Base-by-base conservation (phyloP, 805 yeast genomes). In the Cyberlindnera americana region DNA sequence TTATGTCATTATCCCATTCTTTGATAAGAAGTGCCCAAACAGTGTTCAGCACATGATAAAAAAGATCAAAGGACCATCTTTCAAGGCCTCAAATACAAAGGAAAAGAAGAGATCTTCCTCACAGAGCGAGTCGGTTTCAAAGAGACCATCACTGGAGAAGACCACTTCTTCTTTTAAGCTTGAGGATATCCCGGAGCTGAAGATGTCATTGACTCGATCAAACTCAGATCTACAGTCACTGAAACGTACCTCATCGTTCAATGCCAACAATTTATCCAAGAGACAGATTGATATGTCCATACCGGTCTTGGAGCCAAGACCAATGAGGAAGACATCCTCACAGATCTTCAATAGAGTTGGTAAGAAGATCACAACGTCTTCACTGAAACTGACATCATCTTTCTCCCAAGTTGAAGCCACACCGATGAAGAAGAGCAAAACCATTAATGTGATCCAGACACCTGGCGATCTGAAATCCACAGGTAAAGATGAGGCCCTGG, bases 1-100 rank as follows among this genome's bases (percentile, higher is more conserved):
- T 4, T 72, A 70, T 45, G 75, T 77, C 8, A 43, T 78, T 3
- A 65, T 77, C 1, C 83, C 83, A 0, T 75, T 70, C 54, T 78
- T 65, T 52, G 71, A 65, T 35, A 69, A 68, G 40, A 69, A 62
- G 43, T 56, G 75, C 4, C 83, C 83, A 0, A 49, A 60, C 29
- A 58, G 72, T 4, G 67, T 75, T 8, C 66, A 65, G 35, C 70
- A 67, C 43, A 59, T 76, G 17, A 61, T 75, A 6, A 66, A 65
- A 16, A 72, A 69, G 38, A 61, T 77, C 34, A 77, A 73, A 43
- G 75, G 73, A 1, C 48, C 51, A 7, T 49, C 53, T 1, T 49
- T 49, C 19, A 38, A 35, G 16, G 38, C 42, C 4, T n/a, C 44
- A 4, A 37, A 38, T 14, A 45, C 38, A 8, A 27, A 26, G 26